Evolutionary conservation across 2,329 filamentous ascomycete species (phyloP), one percentile per base, ranked within the genome.

Genomic region (Fulvia fulva): DNA sequence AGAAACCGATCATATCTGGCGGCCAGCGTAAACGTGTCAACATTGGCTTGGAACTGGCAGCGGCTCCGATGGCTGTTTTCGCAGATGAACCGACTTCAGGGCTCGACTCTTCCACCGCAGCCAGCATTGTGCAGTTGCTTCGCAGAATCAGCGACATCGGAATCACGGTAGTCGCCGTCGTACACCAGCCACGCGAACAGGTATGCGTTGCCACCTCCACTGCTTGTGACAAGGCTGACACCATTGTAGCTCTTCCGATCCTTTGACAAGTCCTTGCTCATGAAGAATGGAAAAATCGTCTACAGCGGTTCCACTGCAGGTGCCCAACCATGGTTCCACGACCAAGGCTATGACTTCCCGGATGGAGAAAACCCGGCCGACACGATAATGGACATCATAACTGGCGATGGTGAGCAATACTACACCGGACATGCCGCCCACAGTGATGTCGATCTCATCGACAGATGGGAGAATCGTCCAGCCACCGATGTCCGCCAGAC

Each of bases 311-410:
- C 75, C 1, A 78, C 79, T 37, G 61, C 58, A 9, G 72, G 75
- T 1, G 77, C 78, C 1, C 75, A 76, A 52, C 57, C 64, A 2
- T 84, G 82, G 66, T 84, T 86, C 57, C 76, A 82, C 63, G 65
- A 72, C 32, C 69, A 81, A 12, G 83, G 83, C 2, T 85, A 80
- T 67, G 64, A 68, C 0, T 83, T 86, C 52, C 69, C 72, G 1
- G 54, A 69, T 16, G 74, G 80, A 57, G 75, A 74, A 46, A 86
- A 86, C 62, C 78, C 77, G 5, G 83, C 80, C 8, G 84, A 86
- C 61, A 74, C 81, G 1, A 76, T 86, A 23, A 83, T 83, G n/a
- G 83, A 86, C 54, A 85, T 86, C 62, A 80, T 85, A 64, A 82
- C 81, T 0, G 83, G 83, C 2, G 81, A 84, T 61, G 82, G 82